These are phyloP conservation scores for Phytophthora chlamydospora DNA, from an alignment of 352 stramenopile species.

Conservation along the genomic window DNA sequence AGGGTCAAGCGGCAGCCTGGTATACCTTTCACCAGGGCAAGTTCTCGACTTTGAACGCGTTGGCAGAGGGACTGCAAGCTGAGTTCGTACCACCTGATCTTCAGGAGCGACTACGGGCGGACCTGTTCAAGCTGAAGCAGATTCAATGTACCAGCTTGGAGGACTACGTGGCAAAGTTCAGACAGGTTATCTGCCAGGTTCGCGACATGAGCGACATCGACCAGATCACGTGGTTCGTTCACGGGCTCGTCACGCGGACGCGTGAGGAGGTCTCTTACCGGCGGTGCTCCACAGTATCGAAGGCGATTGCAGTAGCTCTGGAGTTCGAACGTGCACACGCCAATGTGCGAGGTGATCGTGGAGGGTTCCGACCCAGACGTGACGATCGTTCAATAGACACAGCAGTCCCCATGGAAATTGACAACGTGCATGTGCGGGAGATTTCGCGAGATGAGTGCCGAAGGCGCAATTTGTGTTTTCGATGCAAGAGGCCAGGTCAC, in stretches of 20 bases:
- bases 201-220: constrained; percentile 15
- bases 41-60: constrained; percentile 1
- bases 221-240: constrained; percentile 17
- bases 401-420: too few species aligned
- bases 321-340: constrained; percentile 15
- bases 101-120: constrained; percentile 4
- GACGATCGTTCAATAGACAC: too few species aligned
- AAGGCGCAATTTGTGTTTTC: too few species aligned
- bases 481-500: too few species aligned
- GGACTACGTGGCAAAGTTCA: constrained; percentile 16
- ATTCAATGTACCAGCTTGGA: constrained; percentile 1
- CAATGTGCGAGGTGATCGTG: too few species aligned
- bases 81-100: constrained; percentile 17
- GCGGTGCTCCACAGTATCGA: constrained; percentile 12
- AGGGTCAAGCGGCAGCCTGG: constrained; percentile 9
- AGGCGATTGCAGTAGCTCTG: constrained; percentile 13
- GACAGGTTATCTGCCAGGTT: constrained; percentile 13
- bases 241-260: constrained; percentile 3
- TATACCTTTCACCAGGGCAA: constrained; percentile 12
- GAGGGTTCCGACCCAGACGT: too few species aligned
- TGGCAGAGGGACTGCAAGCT: constrained; percentile 1
- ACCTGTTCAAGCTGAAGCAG: constrained; percentile 11
- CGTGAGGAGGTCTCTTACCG: constrained; percentile 13
- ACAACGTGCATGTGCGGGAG: too few species aligned
- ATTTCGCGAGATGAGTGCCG: too few species aligned